These are phyloP conservation scores for Lactarius trivialis DNA, from an alignment of 768 basidiomycete genomes.

Conservation along the genomic window DNA sequence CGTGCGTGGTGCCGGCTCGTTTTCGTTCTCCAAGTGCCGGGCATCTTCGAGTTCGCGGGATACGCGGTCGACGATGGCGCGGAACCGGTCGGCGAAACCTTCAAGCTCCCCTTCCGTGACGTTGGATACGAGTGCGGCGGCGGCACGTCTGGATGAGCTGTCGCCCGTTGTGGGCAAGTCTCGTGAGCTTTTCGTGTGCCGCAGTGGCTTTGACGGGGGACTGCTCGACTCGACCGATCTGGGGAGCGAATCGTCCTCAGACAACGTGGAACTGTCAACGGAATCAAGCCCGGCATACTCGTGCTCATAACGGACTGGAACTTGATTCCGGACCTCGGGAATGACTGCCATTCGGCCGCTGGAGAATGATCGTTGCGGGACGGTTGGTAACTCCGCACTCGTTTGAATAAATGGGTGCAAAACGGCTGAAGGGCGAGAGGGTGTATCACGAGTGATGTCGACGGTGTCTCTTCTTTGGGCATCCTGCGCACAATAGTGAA, in stretches of 20 bases:
- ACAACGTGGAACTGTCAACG: slow-evolving; percentile 7
- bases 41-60: slow-evolving; percentile 48
- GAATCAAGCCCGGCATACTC: slow-evolving; percentile 3
- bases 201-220: neutral
- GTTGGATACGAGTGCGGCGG: neutral
- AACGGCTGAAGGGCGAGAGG: slow-evolving; percentile 5
- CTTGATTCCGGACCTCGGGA: slow-evolving; percentile 8
- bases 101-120: slow-evolving; percentile 34
- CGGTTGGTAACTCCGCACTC: neutral
- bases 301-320: neutral
- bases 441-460: neutral
- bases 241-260: slow-evolving; percentile 11
- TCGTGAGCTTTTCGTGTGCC: slow-evolving; percentile 4
- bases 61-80: slow-evolving; percentile 43
- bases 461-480: neutral
- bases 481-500: slow-evolving; percentile 3
- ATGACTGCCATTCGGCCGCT: slow-evolving; percentile 12
- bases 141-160: neutral
- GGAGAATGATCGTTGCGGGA: slow-evolving; percentile 13
- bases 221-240: slow-evolving; percentile 11
- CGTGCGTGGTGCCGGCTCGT: slow-evolving; percentile 5
- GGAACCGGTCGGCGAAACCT: slow-evolving; percentile 46
- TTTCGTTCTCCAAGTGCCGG: slow-evolving; percentile 31
- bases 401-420: slow-evolving; percentile 1
- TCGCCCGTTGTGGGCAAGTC: neutral